Evolutionary conservation across 495 filamentous ascomycete genomes (phyloP).

Genomic region (Ramalina peruviana): DNA sequence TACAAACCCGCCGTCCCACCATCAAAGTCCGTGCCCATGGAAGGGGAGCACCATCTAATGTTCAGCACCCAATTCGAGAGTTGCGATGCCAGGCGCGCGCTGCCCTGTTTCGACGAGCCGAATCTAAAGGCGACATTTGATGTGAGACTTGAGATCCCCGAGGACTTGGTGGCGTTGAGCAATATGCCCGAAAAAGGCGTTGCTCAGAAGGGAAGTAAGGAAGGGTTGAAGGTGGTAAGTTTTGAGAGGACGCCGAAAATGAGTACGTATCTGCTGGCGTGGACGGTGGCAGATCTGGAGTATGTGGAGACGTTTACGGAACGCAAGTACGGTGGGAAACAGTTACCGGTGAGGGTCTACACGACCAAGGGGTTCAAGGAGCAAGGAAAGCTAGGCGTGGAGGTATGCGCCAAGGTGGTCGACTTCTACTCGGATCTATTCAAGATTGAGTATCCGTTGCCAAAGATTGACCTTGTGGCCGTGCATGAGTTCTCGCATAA

Average conservation of each 20-base stretch:
- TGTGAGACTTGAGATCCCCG: conserved; percentile 79
- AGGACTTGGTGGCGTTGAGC: conserved; percentile 72
- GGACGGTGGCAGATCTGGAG: conserved; percentile 94
- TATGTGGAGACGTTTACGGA: conserved; percentile 83
- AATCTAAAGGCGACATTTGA: conserved; percentile 94
- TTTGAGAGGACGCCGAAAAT: conserved; percentile 85
- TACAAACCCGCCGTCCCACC: conserved; percentile 69
- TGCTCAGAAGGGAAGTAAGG: conserved; percentile 35
- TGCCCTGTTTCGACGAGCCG: conserved; percentile 97
- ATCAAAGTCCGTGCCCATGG: conserved; percentile 57
- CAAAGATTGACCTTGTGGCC: conserved; percentile 87
- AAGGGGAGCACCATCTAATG: conserved; percentile 78
- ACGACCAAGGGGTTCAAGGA: conserved; percentile 82
- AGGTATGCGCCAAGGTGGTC: conserved; percentile 63
- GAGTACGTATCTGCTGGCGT: conserved; percentile 95
- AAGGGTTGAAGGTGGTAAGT: conserved; percentile 59
- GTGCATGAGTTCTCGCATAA: conserved; percentile 78
- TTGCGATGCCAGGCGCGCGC: conserved; percentile 83
- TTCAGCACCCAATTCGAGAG: conserved; percentile 94
- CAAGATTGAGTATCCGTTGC: conserved; percentile 85
- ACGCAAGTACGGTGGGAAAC: conserved; percentile 76
- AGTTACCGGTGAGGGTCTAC: conserved; percentile 87
- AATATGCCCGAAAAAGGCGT: conserved; percentile 80
- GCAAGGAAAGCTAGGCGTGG: conserved; percentile 72
- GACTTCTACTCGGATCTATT: conserved; percentile 95